Evolutionary conservation across 2,329 filamentous ascomycete species (phyloP).

Genomic region (Cladosporium sp.): DNA sequence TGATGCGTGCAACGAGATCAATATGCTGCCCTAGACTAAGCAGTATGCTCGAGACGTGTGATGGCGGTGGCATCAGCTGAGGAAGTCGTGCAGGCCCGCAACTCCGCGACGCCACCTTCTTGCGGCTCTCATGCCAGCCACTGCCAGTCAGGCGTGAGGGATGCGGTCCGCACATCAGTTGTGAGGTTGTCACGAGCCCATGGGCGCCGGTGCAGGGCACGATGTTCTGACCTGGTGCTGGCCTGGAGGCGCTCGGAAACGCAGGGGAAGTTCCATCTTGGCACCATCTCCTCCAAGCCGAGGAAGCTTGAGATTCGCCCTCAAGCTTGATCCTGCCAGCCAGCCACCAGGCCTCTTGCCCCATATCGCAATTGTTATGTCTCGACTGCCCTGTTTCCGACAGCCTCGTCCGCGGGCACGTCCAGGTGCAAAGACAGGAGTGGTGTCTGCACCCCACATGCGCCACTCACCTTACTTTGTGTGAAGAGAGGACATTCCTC

Average conservation of each 20-base stretch:
- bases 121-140: neutral
- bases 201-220: neutral
- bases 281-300: neutral
- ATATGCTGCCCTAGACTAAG: no score
- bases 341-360: neutral
- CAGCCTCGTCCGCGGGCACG: no score
- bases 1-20: no score
- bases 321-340: constrained; percentile 1
- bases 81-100: neutral
- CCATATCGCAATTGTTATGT: no score
- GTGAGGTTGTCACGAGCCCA: neutral
- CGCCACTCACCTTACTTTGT: no score
- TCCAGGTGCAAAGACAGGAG: no score
- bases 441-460: no score
- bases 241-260: no score
- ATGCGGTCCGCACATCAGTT: neutral
- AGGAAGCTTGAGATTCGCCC: neutral
- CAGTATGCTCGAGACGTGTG: neutral
- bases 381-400: no score
- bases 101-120: neutral
- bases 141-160: neutral
- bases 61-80: neutral
- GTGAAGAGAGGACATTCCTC: no score
- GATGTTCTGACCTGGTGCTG: no score
- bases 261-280: neutral